These are phyloP conservation scores for Jacaranda copaia DNA, from an alignment of 257 asterid genomes.

Conservation along the genomic window DNA sequence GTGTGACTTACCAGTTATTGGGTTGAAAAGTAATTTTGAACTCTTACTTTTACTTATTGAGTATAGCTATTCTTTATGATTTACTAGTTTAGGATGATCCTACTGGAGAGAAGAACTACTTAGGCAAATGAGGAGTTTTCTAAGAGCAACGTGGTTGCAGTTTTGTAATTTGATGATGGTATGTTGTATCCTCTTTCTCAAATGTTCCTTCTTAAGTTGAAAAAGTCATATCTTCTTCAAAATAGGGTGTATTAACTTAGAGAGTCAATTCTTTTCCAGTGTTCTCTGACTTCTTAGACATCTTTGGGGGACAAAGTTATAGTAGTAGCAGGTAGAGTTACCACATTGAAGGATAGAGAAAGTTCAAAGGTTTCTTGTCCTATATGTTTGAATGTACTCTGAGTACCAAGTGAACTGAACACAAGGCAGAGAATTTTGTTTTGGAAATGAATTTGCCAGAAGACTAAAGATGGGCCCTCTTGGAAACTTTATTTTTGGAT, in stretches of 20 bases:
- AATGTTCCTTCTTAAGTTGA: neutral
- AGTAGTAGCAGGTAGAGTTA: slow-evolving; percentile 74
- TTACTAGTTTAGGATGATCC: neutral
- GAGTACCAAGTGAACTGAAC: slow-evolving; percentile 40
- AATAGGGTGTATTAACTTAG: neutral
- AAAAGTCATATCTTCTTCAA: neutral
- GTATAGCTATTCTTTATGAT: slow-evolving; percentile 3
- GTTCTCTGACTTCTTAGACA: slow-evolving; percentile 38
- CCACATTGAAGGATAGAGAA: slow-evolving; percentile 48
- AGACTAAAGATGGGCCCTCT: no score
- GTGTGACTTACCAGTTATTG: no score
- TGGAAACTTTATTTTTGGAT: no score
- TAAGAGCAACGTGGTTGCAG: slow-evolving; percentile 56
- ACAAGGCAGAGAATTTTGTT: no score
- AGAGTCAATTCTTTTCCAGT: slow-evolving; percentile 45
- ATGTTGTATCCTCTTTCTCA: slow-evolving; percentile 16
- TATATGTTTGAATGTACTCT: slow-evolving; percentile 60
- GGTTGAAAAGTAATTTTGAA: no score
- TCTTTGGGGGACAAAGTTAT: slow-evolving; percentile 72
- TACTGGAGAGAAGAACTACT: slow-evolving; percentile 25
- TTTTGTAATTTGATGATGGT: slow-evolving; percentile 62
- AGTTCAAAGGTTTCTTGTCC: slow-evolving; percentile 73
- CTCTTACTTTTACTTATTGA: no score
- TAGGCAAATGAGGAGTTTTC: slow-evolving; percentile 49
- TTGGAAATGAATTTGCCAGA: no score